Percentiles rank a stretch among this genome's conserved stretches.
Conservation (phyloP, 352 stramenopile genomes). For the Globisporangium megalacanthum region DNA sequence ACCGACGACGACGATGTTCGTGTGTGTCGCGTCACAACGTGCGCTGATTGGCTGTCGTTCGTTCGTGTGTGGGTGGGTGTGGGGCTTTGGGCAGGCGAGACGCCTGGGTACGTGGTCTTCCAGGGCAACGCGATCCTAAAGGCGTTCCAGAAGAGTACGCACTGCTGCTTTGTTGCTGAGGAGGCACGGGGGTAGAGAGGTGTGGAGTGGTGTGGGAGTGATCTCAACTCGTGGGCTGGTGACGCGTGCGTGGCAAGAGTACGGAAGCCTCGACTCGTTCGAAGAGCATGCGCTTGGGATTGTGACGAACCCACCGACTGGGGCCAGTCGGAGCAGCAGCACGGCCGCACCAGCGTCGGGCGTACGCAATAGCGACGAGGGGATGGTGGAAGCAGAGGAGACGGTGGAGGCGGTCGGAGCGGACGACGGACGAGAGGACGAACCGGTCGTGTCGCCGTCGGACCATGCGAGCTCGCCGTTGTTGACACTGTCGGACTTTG, state of each 20-base stretch:
- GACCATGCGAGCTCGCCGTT: slow-evolving; percentile 7
- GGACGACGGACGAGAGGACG: slow-evolving; percentile 1
- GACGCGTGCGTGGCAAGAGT: slow-evolving; percentile 12
- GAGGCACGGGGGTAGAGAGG: no score
- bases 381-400: neutral
- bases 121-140: slow-evolving; percentile 32
- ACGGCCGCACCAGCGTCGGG: neutral
- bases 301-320: neutral
- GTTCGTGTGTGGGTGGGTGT: neutral
- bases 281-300: slow-evolving; percentile 22
- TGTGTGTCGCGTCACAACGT: neutral
- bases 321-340: neutral
- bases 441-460: slow-evolving; percentile 7
- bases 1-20: neutral
- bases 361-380: neutral
- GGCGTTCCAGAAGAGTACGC: slow-evolving; percentile 38
- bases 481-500: slow-evolving; percentile 10
- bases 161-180: neutral
- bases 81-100: slow-evolving; percentile 19
- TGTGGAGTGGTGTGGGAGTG: neutral
- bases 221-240: neutral
- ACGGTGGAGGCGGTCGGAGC: neutral
- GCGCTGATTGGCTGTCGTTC: neutral
- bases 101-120: slow-evolving; percentile 24
- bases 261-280: slow-evolving; percentile 30